phyloP scores from a whole-genome alignment of 202 grass and related monocot species.

The Bolboschoenoplectus hybrid region DNA sequence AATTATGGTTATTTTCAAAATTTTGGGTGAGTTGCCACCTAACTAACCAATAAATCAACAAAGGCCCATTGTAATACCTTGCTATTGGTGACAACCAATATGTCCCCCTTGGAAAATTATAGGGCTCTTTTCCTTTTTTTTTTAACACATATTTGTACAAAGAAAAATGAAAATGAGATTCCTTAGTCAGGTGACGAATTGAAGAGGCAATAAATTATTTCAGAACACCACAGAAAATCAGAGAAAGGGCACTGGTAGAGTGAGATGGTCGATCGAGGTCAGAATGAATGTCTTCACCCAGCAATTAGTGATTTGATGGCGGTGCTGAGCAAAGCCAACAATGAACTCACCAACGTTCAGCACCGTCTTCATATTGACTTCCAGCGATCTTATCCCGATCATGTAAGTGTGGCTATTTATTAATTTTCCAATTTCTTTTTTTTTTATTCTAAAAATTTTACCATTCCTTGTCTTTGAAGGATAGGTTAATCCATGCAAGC shows the following conservation, averaged over 20 bases:
- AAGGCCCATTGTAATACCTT: not conserved
- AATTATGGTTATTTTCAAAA: not conserved
- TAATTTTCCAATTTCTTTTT: not conserved
- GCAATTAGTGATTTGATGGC: slow-evolving; percentile 58
- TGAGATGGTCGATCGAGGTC: slow-evolving; percentile 29
- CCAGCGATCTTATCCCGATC: slow-evolving; percentile 66
- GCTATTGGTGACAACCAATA: not conserved
- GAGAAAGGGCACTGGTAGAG: not conserved
- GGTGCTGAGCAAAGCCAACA: slow-evolving; percentile 55
- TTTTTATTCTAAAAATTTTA: not conserved
- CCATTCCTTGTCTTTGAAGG: not conserved
- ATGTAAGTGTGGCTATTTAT: slow-evolving; percentile 39
- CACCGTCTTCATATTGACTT: slow-evolving; percentile 69
- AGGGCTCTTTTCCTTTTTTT: not conserved
- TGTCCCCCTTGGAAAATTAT: not conserved
- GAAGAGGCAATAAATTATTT: not conserved
- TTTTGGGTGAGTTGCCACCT: not conserved
- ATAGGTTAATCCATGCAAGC: slow-evolving; percentile 74
- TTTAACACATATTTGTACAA: not conserved
- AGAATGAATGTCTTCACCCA: slow-evolving; percentile 41
- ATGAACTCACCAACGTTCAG: slow-evolving; percentile 58
- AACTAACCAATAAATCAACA: not conserved
- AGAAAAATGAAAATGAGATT: not conserved
- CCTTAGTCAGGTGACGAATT: not conserved
- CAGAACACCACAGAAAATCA: not conserved